Percentiles rank a stretch among this genome's conserved stretches.
Evolutionary conservation across 2,329 filamentous ascomycete species (phyloP).

Genomic region (Pyrenophora teres): DNA sequence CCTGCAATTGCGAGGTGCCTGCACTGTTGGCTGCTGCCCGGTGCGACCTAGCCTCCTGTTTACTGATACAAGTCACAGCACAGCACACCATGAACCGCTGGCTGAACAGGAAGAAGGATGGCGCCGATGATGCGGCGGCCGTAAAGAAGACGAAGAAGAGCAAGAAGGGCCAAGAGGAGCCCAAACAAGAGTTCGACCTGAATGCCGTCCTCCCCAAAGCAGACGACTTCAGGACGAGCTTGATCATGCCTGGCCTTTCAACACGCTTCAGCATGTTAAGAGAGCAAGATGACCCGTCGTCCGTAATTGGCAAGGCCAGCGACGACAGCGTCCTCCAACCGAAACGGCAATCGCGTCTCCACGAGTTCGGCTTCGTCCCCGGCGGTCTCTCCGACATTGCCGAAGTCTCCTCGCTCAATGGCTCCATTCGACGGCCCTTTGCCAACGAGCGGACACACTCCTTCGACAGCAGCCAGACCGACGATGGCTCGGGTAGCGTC

Average conservation of each 20-base stretch:
- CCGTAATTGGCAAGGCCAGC: slow-evolving; percentile 88
- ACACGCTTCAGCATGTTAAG: slow-evolving; percentile 95
- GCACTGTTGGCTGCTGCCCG: slow-evolving; percentile 1
- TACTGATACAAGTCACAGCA: slow-evolving; percentile 28
- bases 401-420: slow-evolving; percentile 77
- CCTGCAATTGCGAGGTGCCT: slow-evolving; percentile 1
- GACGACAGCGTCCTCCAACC: slow-evolving; percentile 91
- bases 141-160: slow-evolving; percentile 51
- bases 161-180: slow-evolving; percentile 59
- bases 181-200: slow-evolving; percentile 73
- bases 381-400: slow-evolving; percentile 78
- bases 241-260: slow-evolving; percentile 93
- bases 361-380: slow-evolving; percentile 69
- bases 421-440: slow-evolving; percentile 61
- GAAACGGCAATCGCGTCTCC: slow-evolving; percentile 77
- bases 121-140: slow-evolving; percentile 39
- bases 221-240: slow-evolving; percentile 92
- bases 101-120: slow-evolving; percentile 69
- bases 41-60: background rate
- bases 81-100: slow-evolving; percentile 73
- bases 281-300: slow-evolving; percentile 90
- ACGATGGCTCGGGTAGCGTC: slow-evolving; percentile 75
- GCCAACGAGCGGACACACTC: slow-evolving; percentile 67
- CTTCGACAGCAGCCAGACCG: slow-evolving; percentile 64
- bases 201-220: slow-evolving; percentile 73